phyloP scores from a whole-genome alignment of 345 rosid genomes.

The thale cress (Arabidopsis thaliana) region TAIR10.1 NC_003071.7:12072501-12073000 shows the following conservation, averaged over 20 bases:
- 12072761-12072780: slow-evolving; percentile 19
- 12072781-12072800: slow-evolving; percentile 9
- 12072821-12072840: slow-evolving; percentile 10
- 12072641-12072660: slow-evolving; percentile 12
- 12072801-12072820: slow-evolving; percentile 11
- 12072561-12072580: slow-evolving; percentile 10
- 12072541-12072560: neutral
- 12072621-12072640: slow-evolving; percentile 5
- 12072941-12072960: slow-evolving; percentile 7
- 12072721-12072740: neutral
- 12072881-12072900: slow-evolving; percentile 19
- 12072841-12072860: neutral
- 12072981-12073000: neutral
- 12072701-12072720: neutral
- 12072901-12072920: slow-evolving; percentile 23
- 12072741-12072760: neutral
- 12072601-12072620: neutral
- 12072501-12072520: slow-evolving; percentile 1
- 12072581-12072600: slow-evolving; percentile 7
- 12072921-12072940: slow-evolving; percentile 19
- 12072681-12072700: neutral
- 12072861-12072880: slow-evolving; percentile 13
- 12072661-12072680: slow-evolving; percentile 1
- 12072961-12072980: neutral
- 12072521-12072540: slow-evolving; percentile 3